Conservation (phyloP, 1,284 basidiomycete species). For the Moniliophthora roreri region DNA sequence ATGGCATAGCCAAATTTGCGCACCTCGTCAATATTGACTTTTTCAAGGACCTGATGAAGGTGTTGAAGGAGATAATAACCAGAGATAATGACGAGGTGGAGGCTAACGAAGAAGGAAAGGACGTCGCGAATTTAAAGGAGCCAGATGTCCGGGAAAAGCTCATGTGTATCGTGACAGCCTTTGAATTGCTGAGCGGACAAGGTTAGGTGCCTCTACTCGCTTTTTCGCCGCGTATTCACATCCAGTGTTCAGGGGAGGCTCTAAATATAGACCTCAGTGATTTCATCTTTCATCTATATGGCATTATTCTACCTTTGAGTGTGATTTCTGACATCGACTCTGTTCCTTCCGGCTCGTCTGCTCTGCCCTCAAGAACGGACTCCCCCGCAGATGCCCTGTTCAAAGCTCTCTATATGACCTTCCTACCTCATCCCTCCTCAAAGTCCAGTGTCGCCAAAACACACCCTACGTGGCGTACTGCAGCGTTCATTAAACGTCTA, state of each 20-base stretch:
- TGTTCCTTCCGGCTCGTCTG: slow-evolving; percentile 23
- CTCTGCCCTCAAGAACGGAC: slow-evolving; percentile 20
- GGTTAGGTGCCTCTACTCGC: slow-evolving; percentile 45
- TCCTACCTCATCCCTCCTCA: slow-evolving; percentile 64
- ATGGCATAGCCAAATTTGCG: slow-evolving; percentile 91
- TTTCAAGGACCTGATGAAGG: slow-evolving; percentile 92
- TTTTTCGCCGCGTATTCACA: slow-evolving; percentile 1
- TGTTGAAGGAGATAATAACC: slow-evolving; percentile 77
- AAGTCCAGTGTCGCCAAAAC: slow-evolving; percentile 31
- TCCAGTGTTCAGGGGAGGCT: slow-evolving; percentile 71
- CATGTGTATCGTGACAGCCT: slow-evolving; percentile 91
- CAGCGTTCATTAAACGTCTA: slow-evolving; percentile 92
- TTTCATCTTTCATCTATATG: slow-evolving; percentile 80
- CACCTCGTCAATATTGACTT: slow-evolving; percentile 99
- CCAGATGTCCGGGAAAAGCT: slow-evolving; percentile 65
- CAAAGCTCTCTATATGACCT: slow-evolving; percentile 78
- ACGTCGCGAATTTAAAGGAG: slow-evolving; percentile 8
- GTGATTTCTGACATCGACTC: slow-evolving; percentile 51
- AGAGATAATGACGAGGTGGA: neutral
- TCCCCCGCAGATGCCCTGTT: slow-evolving; percentile 79
- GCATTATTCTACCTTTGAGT: slow-evolving; percentile 63
- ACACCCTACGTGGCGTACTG: slow-evolving; percentile 73
- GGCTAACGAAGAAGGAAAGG: neutral
- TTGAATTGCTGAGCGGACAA: slow-evolving; percentile 95
- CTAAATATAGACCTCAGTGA: slow-evolving; percentile 94